Percentiles rank a stretch among this genome's conserved stretches.
Evolutionary conservation across 306 rosid genomes (phyloP).

Genomic region (Glycyrrhiza uralensis): DNA sequence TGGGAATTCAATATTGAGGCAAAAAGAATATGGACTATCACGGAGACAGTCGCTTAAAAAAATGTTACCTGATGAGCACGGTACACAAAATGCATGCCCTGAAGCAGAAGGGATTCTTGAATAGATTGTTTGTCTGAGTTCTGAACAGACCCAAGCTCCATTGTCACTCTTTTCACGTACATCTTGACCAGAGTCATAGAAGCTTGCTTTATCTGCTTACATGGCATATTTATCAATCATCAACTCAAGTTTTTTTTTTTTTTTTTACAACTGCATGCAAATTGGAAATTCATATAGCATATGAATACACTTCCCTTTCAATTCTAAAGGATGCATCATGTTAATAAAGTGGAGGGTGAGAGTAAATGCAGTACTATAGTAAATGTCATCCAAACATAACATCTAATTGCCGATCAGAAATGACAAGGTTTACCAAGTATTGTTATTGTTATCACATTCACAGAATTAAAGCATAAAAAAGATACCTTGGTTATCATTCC

Average conservation of each 20-base stretch:
- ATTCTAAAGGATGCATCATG: not conserved
- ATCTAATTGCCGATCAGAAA: not conserved
- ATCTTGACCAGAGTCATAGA: conserved; percentile 67
- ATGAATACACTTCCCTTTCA: not conserved
- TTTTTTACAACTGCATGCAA: not conserved
- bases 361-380: no score
- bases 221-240: not conserved
- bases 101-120: conserved; percentile 85
- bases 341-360: no score
- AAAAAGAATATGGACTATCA: not conserved
- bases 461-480: not conserved
- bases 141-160: conserved; percentile 60
- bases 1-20: not conserved
- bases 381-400: no score
- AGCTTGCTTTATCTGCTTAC: conserved; percentile 64
- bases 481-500: conserved; percentile 67
- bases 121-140: conserved; percentile 58
- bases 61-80: conserved; percentile 86
- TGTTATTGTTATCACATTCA: not conserved
- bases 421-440: not conserved
- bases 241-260: conserved; percentile 10
- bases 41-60: not conserved
- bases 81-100: conserved; percentile 71
- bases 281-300: conserved; percentile 5
- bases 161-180: conserved; percentile 72